A percentile compares a stretch with the other conserved stretches of the same genome.
Evolutionary conservation across 179 eudicot genomes (phyloP).

Genomic region (Beta corolliflora): DNA sequence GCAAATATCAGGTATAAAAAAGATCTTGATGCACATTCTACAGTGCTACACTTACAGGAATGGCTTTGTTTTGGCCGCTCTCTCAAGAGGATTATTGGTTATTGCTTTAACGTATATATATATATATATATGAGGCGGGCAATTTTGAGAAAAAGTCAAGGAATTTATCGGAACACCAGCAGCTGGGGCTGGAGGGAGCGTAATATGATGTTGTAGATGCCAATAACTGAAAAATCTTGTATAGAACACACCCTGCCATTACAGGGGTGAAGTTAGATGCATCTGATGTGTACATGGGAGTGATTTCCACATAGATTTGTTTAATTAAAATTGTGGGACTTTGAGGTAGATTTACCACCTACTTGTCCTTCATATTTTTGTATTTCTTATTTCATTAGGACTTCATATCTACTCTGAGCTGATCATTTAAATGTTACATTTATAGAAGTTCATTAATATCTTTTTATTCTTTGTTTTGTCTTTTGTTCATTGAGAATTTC

Average conservation of each 20-base stretch:
- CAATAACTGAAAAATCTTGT: constrained; percentile 43
- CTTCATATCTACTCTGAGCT: constrained; percentile 10
- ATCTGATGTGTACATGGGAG: constrained; percentile 46
- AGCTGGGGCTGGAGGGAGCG: constrained; percentile 15
- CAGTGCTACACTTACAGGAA: constrained; percentile 8
- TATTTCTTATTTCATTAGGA: constrained; percentile 24
- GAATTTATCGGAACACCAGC: constrained; percentile 1
- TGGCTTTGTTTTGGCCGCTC: constrained; percentile 15
- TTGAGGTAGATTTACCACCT: constrained; percentile 29
- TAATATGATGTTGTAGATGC: constrained; percentile 33
- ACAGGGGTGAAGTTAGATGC: constrained; percentile 43
- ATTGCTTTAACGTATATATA: neutral
- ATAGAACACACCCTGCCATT: constrained; percentile 69
- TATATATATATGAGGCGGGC: constrained; percentile 3
- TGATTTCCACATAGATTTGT: constrained; percentile 37
- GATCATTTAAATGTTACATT: constrained; percentile 11
- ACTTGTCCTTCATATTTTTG: constrained; percentile 18
- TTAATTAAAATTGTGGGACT: constrained; percentile 30
- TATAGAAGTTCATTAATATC: constrained; percentile 4
- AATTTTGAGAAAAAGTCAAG: constrained; percentile 25
- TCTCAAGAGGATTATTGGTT: constrained; percentile 1
- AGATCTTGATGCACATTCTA: constrained; percentile 5
- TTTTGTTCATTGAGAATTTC: too few species aligned
- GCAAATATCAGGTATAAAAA: constrained; percentile 15
- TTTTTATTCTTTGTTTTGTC: constrained; percentile 1